Evolutionary conservation across 1,139 yeast genomes (phyloP).

Genomic region (Magnusiomyces paraingens): DNA sequence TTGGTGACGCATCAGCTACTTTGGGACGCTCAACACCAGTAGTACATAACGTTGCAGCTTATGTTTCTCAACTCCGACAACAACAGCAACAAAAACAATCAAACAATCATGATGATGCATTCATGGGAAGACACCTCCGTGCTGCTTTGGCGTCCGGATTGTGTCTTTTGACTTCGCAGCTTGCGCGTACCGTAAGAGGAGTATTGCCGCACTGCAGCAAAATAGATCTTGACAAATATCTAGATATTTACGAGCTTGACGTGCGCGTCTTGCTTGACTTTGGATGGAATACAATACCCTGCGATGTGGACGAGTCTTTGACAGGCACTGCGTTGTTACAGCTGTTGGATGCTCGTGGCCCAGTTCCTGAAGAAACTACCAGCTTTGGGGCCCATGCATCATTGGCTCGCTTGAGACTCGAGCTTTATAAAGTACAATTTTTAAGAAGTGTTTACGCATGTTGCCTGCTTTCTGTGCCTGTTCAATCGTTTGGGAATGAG

Average conservation of each 20-base stretch:
- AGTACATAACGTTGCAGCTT: slow-evolving; percentile 14
- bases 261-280: slow-evolving; percentile 22
- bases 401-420: slow-evolving; percentile 26
- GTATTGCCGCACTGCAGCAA: slow-evolving; percentile 29
- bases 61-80: slow-evolving; percentile 6
- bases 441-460: slow-evolving; percentile 39
- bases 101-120: slow-evolving; percentile 7
- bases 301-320: slow-evolving; percentile 19
- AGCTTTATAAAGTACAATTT: slow-evolving; percentile 34
- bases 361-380: slow-evolving; percentile 23
- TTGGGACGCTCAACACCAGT: background rate
- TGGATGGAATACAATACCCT: slow-evolving; percentile 16
- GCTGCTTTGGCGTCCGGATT: slow-evolving; percentile 30
- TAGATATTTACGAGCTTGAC: slow-evolving; percentile 38
- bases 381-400: slow-evolving; percentile 27
- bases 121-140: slow-evolving; percentile 28
- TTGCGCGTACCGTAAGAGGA: slow-evolving; percentile 27
- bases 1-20: slow-evolving; percentile 9
- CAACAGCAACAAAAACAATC: slow-evolving; percentile 1
- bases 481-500: background rate
- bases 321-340: slow-evolving; percentile 16
- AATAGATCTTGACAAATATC: slow-evolving; percentile 36
- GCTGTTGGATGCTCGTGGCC: slow-evolving; percentile 12
- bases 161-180: slow-evolving; percentile 24
- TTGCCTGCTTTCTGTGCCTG: slow-evolving; percentile 34